A percentile compares a stretch with the other conserved stretches of the same genome.
Evolutionary conservation across 257 asterid species (phyloP).

Genomic region (Solanum ahanhuiri): DNA sequence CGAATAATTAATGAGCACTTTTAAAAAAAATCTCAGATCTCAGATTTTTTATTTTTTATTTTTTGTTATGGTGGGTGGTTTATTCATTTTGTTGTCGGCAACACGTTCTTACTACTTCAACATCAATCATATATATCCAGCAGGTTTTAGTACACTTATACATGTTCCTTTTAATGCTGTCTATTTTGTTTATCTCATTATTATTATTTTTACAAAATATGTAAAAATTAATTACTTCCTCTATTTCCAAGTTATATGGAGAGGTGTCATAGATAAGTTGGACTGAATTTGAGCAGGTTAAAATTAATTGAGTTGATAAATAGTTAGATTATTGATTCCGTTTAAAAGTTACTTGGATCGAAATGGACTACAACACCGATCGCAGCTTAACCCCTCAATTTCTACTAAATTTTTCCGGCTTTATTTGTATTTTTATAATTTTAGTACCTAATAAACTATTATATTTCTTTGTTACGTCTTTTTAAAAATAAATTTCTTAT

Average conservation of each 20-base stretch:
- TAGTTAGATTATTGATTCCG: too few species aligned
- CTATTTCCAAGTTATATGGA: too few species aligned
- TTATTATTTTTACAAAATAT: too few species aligned
- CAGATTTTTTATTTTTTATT: not conserved
- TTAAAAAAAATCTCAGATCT: not conserved
- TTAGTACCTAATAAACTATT: too few species aligned
- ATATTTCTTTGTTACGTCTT: too few species aligned
- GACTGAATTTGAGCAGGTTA: not conserved
- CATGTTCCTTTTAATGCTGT: not conserved
- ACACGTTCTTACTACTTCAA: not conserved
- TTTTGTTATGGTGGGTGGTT: not conserved
- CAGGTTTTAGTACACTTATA: not conserved
- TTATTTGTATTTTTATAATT: too few species aligned
- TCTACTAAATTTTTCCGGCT: not conserved
- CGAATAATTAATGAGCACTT: not conserved
- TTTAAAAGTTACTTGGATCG: too few species aligned
- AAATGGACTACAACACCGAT: too few species aligned
- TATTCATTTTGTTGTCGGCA: not conserved
- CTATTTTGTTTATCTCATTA: too few species aligned
- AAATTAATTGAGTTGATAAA: too few species aligned
- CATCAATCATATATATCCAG: not conserved
- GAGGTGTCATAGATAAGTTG: not conserved
- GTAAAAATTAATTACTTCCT: not conserved
- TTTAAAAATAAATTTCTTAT: too few species aligned
- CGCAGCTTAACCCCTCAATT: not conserved